phyloP scores from a whole-genome alignment of 2,329 filamentous ascomycete genomes.

The Diplocarpon rosae region DNA sequence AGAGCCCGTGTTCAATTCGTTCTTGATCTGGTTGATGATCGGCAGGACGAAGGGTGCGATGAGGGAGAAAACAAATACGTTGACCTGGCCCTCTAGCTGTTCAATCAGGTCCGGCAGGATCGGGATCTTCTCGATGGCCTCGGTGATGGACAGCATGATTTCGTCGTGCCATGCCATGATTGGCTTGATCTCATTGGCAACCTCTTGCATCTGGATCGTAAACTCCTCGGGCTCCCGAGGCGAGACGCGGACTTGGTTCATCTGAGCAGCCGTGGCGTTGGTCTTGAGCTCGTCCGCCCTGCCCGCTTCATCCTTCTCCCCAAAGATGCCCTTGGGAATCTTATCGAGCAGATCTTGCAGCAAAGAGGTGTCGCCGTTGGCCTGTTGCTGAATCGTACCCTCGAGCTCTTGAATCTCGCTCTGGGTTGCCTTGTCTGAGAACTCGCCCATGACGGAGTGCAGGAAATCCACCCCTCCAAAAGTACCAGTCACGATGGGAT shows the following conservation, averaged over 20 bases:
- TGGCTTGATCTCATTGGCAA: conserved; percentile 74
- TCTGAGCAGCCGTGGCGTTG: conserved; percentile 63
- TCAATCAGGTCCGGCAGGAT: conserved; percentile 76
- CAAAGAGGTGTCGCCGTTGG: conserved; percentile 56
- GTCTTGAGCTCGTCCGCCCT: conserved; percentile 72
- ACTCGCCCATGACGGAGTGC: conserved; percentile 69
- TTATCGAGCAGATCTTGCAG: conserved; percentile 71
- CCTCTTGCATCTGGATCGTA: conserved; percentile 61
- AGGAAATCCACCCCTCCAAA: conserved; percentile 93
- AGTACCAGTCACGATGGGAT: conserved; percentile 78
- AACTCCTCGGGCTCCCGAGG: conserved; percentile 77
- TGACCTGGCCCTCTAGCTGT: conserved; percentile 77
- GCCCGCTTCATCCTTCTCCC: conserved; percentile 59
- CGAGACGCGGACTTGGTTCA: conserved; percentile 62
- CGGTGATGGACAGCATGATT: conserved; percentile 66
- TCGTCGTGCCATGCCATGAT: conserved; percentile 87
- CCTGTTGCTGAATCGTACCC: conserved; percentile 59
- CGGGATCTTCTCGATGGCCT: conserved; percentile 75
- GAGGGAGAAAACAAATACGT: conserved; percentile 82
- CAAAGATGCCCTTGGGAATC: conserved; percentile 72
- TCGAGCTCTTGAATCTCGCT: conserved; percentile 85
- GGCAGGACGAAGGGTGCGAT: conserved; percentile 82
- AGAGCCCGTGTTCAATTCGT: conserved; percentile 75
- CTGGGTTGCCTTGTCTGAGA: conserved; percentile 83
- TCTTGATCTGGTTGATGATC: conserved; percentile 76